Percentiles rank a stretch among this genome's conserved stretches.
Conservation (phyloP, 495 filamentous ascomycete genomes). For the Neurospora hispaniola region DNA sequence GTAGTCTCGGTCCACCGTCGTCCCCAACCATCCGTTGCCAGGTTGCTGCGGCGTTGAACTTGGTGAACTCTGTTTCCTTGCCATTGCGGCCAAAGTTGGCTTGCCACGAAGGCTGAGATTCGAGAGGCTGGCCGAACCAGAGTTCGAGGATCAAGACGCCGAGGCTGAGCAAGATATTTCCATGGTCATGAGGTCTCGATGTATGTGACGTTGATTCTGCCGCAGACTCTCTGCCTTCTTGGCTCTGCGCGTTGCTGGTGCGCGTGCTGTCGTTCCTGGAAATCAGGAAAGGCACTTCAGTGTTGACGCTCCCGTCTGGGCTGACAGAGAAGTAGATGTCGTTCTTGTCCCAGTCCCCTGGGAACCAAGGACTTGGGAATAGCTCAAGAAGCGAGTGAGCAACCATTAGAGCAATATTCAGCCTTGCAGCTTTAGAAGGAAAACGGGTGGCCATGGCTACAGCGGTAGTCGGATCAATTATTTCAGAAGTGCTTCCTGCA, state of each 20-base stretch:
- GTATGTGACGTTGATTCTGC: too few relatives aligned
- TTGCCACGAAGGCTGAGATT: fast-evolving
- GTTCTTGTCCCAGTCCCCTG: background rate
- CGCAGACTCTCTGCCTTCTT: too few relatives aligned
- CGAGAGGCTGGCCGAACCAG: background rate
- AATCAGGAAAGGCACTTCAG: background rate
- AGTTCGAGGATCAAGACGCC: background rate
- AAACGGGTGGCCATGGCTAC: too few relatives aligned
- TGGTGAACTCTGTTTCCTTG: background rate
- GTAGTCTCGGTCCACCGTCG: background rate
- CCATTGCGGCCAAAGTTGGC: background rate
- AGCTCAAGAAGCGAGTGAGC: background rate
- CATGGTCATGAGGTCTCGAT: too few relatives aligned
- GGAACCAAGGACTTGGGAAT: background rate
- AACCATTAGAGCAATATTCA: background rate
- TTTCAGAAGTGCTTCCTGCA: too few relatives aligned
- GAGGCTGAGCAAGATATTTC: background rate
- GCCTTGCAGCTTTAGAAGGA: too few relatives aligned
- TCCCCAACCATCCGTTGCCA: background rate
- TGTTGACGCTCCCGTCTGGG: too few relatives aligned
- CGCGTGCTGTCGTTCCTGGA: background rate
- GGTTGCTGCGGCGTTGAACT: background rate
- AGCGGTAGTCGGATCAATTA: too few relatives aligned
- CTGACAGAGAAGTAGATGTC: background rate
- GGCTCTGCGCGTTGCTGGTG: too few relatives aligned